phyloP scores from a whole-genome alignment of 345 rosid species.

The Eutrema heterophyllum region DNA sequence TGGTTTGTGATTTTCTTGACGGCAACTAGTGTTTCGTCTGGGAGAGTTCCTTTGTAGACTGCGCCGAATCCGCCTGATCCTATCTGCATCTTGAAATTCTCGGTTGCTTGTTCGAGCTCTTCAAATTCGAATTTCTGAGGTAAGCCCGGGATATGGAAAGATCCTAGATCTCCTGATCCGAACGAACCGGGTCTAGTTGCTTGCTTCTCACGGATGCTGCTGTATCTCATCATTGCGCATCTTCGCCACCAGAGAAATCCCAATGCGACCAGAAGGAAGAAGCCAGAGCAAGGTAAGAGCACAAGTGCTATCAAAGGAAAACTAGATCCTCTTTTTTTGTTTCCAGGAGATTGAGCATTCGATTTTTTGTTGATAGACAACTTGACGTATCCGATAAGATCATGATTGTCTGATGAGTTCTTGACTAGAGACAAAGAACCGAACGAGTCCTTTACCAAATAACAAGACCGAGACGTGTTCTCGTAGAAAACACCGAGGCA shows the following conservation, averaged over 20 bases:
- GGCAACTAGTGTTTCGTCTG: constrained; percentile 46
- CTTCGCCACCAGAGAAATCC: constrained; percentile 60
- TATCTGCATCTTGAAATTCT: constrained; percentile 48
- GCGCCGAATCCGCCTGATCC: constrained; percentile 84
- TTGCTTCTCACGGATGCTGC: constrained; percentile 38
- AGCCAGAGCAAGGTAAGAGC: constrained; percentile 57
- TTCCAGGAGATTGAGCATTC: constrained; percentile 5
- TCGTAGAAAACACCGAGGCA: constrained; percentile 64
- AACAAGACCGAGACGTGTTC: constrained; percentile 68
- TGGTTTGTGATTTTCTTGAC: constrained; percentile 66
- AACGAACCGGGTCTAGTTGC: constrained; percentile 23
- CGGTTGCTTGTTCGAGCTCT: constrained; percentile 61
- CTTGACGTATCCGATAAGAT: constrained; percentile 35
- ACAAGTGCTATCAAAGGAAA: constrained; percentile 59
- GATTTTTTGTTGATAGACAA: not conserved
- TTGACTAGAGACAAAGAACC: constrained; percentile 55
- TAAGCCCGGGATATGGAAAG: constrained; percentile 67
- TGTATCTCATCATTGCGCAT: constrained; percentile 29
- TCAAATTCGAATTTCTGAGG: constrained; percentile 60
- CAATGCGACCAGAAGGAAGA: constrained; percentile 37
- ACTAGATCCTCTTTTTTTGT: constrained; percentile 3
- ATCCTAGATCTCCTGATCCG: constrained; percentile 63
- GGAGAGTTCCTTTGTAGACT: constrained; percentile 57
- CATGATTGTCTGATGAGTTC: constrained; percentile 25
- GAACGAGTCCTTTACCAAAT: constrained; percentile 42